Evolutionary conservation across 2,329 filamentous ascomycete species (phyloP).

Genomic region (Fusarium solani-melongenae): DNA sequence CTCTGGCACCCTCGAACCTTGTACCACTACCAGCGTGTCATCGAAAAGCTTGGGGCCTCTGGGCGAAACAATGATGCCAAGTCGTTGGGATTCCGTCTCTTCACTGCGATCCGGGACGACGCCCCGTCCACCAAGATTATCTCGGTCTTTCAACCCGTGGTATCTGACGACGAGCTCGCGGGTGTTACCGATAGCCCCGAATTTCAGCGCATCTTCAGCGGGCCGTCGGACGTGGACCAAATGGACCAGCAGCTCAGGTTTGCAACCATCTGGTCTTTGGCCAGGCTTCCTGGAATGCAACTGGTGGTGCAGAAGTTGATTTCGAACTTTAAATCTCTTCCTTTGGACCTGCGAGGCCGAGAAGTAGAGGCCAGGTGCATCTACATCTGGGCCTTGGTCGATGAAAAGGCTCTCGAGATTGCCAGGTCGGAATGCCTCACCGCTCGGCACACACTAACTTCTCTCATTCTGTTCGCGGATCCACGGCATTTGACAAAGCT

Average conservation of each 20-base stretch:
- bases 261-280: not conserved
- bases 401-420: no score
- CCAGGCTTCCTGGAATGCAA: not conserved
- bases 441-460: not conserved
- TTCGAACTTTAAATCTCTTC: not conserved
- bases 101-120: not conserved
- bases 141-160: no score
- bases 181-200: not conserved
- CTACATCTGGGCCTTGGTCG: not conserved
- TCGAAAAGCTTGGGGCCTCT: not conserved
- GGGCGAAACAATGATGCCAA: not conserved
- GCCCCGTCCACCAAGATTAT: not conserved
- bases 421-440: not conserved
- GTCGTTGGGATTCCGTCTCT: not conserved
- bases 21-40: not conserved
- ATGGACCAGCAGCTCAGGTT: not conserved
- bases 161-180: accelerated
- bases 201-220: not conserved
- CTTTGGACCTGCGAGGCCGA: not conserved
- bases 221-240: not conserved
- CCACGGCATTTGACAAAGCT: not conserved
- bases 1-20: not conserved
- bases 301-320: not conserved
- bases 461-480: not conserved
- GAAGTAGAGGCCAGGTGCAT: not conserved